Percentiles rank a stretch among this genome's conserved stretches.
phyloP scores from a whole-genome alignment of 2,329 filamentous ascomycete species.

The Scorias spongiosa region DNA sequence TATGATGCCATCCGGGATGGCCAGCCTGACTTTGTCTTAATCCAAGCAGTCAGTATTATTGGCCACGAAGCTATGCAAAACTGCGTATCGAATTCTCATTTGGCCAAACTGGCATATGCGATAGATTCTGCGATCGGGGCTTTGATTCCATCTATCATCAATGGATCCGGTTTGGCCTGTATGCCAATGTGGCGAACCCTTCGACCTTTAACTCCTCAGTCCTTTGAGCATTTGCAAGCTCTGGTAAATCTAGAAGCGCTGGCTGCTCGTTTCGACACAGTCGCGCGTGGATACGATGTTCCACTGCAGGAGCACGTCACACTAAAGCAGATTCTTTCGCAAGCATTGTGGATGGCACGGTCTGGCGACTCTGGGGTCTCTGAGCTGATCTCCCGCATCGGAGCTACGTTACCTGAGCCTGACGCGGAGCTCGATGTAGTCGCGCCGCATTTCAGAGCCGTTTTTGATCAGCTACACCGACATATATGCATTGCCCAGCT shows the following conservation, averaged over 20 bases:
- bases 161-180: constrained; percentile 8
- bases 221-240: constrained; percentile 21
- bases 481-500: neutral
- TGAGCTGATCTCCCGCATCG: constrained; percentile 7
- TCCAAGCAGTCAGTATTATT: constrained; percentile 2
- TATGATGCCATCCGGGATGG: neutral
- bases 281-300: constrained; percentile 9
- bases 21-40: constrained; percentile 1
- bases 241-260: constrained; percentile 29
- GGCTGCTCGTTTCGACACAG: constrained; percentile 30
- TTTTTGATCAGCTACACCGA: constrained; percentile 33
- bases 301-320: constrained; percentile 12
- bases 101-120: neutral
- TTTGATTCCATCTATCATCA: neutral
- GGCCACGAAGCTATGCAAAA: neutral
- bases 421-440: constrained; percentile 5
- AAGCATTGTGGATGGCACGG: constrained; percentile 7
- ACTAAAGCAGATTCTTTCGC: constrained; percentile 12
- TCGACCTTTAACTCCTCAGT: constrained; percentile 41
- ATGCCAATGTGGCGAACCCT: constrained; percentile 43
- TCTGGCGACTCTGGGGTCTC: constrained; percentile 5
- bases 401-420: constrained; percentile 4
- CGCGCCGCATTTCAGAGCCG: constrained; percentile 28
- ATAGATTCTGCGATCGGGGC: neutral
- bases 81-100: neutral